Evolutionary conservation across 2,329 filamentous ascomycete genomes (phyloP), one percentile per base, ranked within the genome.

Genomic region (Fusarium pininemorale): DNA sequence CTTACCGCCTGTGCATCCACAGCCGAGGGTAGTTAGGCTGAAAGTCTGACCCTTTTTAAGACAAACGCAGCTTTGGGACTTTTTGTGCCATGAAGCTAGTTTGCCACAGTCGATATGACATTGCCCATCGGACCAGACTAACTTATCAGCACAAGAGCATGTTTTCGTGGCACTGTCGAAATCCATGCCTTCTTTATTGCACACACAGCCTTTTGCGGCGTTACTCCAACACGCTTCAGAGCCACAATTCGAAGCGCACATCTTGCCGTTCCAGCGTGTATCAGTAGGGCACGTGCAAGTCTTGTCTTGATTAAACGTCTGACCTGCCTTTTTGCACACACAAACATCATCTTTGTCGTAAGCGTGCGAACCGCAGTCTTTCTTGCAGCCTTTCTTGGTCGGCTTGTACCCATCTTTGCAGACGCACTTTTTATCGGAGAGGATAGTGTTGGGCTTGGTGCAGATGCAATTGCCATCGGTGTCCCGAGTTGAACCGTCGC

Each of bases 1-100:
- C 11, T 41, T 55, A n/a, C 51, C 51, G 2, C 51, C 18, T 1
- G 35, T 22, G 14, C 51, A 55, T 28, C 51, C 35, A 3, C 51
- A 55, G 3, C 20, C 11, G 2, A 55, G 24, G 1, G 24, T n/a
- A 41, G 20, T 10, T 0, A 18, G 35, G 20, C n/a, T 28, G 1
- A 39, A 28, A 2, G 3, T 10, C 20, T 55, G 51, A 1, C 51
- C 51, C 7, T 55, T 55, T 3, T 55, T 55, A 0, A 35, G 4
- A 3, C 51, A 55, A 10, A n/a, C 6, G 15, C 51, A 55, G 20
- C 2, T 41, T n/a, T 39, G 51, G 3, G 35, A 28, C 20, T 39
- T 41, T 10, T 39, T 41, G 3, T 55, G 24, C 51, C 51, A 41
- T 28, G 51, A 14, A 3, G 35, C 51, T 1, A 39, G 14, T 28